Base-by-base conservation (phyloP, 805 yeast genomes). In the Candida lessepsii region DNA sequence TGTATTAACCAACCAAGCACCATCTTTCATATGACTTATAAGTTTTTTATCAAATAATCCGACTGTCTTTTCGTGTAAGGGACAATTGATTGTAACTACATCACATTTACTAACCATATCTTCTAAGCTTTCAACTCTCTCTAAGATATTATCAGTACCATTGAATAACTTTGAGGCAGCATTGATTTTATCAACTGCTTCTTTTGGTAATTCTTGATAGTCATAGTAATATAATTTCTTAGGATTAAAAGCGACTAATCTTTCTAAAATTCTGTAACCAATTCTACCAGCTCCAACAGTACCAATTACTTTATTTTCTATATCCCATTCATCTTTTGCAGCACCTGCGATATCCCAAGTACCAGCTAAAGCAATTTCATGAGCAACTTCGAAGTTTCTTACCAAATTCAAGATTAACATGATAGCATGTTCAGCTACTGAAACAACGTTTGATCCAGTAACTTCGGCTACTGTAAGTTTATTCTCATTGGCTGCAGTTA, bases 231-330 rank as follows among this genome's bases (percentile, higher is more conserved):
- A 70, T 49, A 85, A 67, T 58, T 83, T 83, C 63, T 80, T 80
- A 42, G 88, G 86, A 56, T 81, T 80, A 68, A 85, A 85, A 2
- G 91, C 80, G 43, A 74, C 68, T 52, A 84, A 62, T 57, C 91
- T 75, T 63, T 82, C 83, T 55, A 85, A 69, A 17, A 85, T 84
- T 45, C 87, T 73, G 68, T 76, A 80, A 19, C 93, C 93, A 52
- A 85, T 86, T 60, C 91, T 75, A 38, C 91, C 93, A 20, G 84
- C 84, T 44, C 90, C 93, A 46, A 85, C 83, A 29, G 90, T 83
- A n/a, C 85, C 83, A 44, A 85, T 70, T 21, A 79, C 82, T 65
- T 85, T 85, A 44, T 77, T 85, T 58, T 85, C 93, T 45, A 85
- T 58, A 53, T 85, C 93, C 51, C 76, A 85, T 26, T 83, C 78